Evolutionary conservation across 2,329 filamentous ascomycete genomes (phyloP), one percentile per base, ranked within the genome.

Genomic region (Aquanectria penicillioides): DNA sequence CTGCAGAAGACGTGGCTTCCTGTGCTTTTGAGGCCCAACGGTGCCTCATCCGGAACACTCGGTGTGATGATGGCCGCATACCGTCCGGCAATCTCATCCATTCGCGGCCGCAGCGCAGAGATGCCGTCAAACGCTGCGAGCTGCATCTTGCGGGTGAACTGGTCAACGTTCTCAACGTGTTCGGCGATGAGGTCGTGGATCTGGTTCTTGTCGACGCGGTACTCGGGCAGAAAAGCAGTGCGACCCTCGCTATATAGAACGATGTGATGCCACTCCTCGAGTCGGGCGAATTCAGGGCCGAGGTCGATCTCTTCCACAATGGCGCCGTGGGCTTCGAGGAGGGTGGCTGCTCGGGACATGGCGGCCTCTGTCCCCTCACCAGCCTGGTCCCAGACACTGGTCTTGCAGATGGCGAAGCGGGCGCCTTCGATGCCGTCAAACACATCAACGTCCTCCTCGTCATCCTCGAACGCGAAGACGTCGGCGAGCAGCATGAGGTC

Each of bases 61-160:
- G 87, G 87, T 0, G 82, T 84, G 33, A 90, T 66, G 2, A 89
- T 77, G 1, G 84, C 85, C 13, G 80, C 81, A 60, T 88, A 90
- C 17, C 72, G 71, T 0, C 73, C 71, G 0, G 82, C 79, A 18
- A 89, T 79, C 3, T 72, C 74, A 66, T 90, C 87, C 12, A 85
- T 80, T 28, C 80, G 74, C 1, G 86, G 84, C 33, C 87, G 74
- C 20, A 87, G 73, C 2, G 76, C 75, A 0, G 86, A 83, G 20
- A 85, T 78, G 1, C 75, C 75, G 62, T 90, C 87, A 46, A 84
- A 63, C 0, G 85, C 84, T 9, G 81, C 77, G 0, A 88, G 68
- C 52, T 86, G 80, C 11, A 78, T 76, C 50, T 80, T 80, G 3
- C 80, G 78, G 12, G 80, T 79, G 47, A 83, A 74, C 1, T 73